Evolutionary conservation across 768 basidiomycete species (phyloP).

Genomic region (Mycena metata): DNA sequence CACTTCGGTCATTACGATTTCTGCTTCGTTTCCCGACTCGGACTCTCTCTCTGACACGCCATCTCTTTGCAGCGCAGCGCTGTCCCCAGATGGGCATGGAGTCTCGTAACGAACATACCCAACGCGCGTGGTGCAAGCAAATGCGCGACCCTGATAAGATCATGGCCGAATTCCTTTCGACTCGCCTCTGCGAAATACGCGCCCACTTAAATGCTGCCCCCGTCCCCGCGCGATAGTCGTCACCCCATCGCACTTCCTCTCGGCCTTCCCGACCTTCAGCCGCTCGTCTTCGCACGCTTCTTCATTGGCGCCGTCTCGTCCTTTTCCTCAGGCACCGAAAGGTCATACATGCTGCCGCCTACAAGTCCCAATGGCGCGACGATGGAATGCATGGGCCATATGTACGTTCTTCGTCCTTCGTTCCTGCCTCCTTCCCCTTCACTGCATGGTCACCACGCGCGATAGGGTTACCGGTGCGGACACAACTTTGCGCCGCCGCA

Average conservation of each 20-base stretch:
- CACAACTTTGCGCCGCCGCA: slow-evolving; percentile 79
- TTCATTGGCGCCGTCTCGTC: slow-evolving; percentile 34
- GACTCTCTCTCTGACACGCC: not conserved
- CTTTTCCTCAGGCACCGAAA: slow-evolving; percentile 61
- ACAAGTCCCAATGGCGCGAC: slow-evolving; percentile 64
- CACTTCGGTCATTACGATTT: not conserved
- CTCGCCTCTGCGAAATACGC: slow-evolving; percentile 80
- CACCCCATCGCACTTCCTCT: slow-evolving; percentile 33
- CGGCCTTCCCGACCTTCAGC: slow-evolving; percentile 27
- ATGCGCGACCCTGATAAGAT: slow-evolving; percentile 85
- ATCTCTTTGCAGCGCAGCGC: slow-evolving; percentile 69
- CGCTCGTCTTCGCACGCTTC: slow-evolving; percentile 30
- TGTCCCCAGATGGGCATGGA: slow-evolving; percentile 79
- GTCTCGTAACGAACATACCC: slow-evolving; percentile 78
- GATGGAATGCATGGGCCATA: slow-evolving; percentile 84
- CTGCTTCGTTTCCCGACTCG: not conserved
- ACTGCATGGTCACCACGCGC: slow-evolving; percentile 10
- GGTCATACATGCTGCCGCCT: slow-evolving; percentile 69
- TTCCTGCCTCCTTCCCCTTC: slow-evolving; percentile 8
- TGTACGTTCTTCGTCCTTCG: slow-evolving; percentile 66
- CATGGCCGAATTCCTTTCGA: slow-evolving; percentile 86
- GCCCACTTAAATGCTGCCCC: slow-evolving; percentile 64
- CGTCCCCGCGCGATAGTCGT: slow-evolving; percentile 17
- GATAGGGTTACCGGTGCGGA: slow-evolving; percentile 82
- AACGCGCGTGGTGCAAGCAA: slow-evolving; percentile 75